Evolutionary conservation across 306 rosid genomes (phyloP).

Genomic region (Ormosia emarginata): DNA sequence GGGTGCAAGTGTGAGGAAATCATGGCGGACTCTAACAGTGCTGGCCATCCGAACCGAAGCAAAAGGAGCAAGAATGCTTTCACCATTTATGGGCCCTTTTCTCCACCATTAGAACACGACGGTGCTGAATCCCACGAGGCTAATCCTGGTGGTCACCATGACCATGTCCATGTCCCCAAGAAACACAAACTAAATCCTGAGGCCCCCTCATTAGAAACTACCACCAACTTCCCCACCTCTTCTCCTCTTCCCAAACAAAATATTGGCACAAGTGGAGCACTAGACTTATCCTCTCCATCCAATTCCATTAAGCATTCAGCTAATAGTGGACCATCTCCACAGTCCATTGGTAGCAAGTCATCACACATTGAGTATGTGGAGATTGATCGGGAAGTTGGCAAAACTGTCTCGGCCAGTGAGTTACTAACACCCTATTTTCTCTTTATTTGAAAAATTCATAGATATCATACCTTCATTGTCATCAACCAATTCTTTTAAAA

Average conservation of each 20-base stretch:
- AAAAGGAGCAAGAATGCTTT: conserved; percentile 27
- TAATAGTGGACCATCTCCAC: conserved; percentile 5
- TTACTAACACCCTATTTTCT: background rate
- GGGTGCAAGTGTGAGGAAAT: background rate
- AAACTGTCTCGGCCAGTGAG: conserved; percentile 1
- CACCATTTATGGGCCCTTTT: conserved; percentile 15
- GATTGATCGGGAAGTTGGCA: background rate
- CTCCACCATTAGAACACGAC: conserved; percentile 15
- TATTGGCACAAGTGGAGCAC: background rate
- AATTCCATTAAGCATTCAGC: background rate
- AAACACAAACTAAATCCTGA: conserved; percentile 13
- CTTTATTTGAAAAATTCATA: background rate
- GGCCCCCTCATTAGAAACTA: background rate
- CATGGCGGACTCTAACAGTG: background rate
- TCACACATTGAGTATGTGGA: background rate
- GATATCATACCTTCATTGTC: background rate
- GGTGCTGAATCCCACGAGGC: background rate
- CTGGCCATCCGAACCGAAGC: background rate
- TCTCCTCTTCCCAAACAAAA: conserved; percentile 8
- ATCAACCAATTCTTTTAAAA: too few species aligned
- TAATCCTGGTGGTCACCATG: background rate
- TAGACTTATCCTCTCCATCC: conserved; percentile 8
- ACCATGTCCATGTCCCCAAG: conserved; percentile 4
- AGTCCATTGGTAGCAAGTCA: conserved; percentile 17
- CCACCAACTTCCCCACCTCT: background rate